Percentiles rank a stretch among this genome's conserved stretches.
Evolutionary conservation across 495 filamentous ascomycete species (phyloP).

Genomic region (Cercophora newfieldiana): DNA sequence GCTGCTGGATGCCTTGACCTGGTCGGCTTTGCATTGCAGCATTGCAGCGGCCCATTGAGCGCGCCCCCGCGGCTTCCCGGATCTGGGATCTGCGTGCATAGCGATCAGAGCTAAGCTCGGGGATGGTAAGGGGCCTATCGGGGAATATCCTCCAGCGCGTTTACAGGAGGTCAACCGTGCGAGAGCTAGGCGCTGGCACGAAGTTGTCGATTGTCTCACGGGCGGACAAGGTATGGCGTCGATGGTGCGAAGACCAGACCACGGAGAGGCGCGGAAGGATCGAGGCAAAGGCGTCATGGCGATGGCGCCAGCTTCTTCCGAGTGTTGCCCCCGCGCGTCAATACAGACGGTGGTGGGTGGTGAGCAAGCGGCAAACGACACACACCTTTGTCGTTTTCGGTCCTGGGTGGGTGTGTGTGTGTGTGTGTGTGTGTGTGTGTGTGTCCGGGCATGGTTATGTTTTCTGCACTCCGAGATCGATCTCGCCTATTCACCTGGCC

Average conservation of each 20-base stretch:
- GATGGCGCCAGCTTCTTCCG: neutral
- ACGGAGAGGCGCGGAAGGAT: neutral
- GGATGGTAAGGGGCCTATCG: conserved; percentile 7
- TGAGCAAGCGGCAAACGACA: conserved; percentile 5
- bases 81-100: conserved; percentile 15
- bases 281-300: neutral
- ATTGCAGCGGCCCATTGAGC: conserved; percentile 11
- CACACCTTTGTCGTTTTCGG: neutral
- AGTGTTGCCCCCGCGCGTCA: neutral
- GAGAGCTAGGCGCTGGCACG: too few species aligned
- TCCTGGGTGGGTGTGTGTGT: too few species aligned
- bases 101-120: conserved; percentile 15
- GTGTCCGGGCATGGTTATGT: neutral
- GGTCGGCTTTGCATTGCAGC: conserved; percentile 16
- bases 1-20: conserved; percentile 2
- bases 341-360: neutral
- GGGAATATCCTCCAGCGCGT: conserved; percentile 6
- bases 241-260: neutral
- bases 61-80: conserved; percentile 8
- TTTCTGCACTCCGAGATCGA: neutral
- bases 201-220: neutral
- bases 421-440: too few species aligned
- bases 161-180: neutral
- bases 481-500: conserved; percentile 15
- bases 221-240: neutral